Base-by-base conservation (phyloP, 805 yeast species). In the Zygosaccharomyces bailii region DNA sequence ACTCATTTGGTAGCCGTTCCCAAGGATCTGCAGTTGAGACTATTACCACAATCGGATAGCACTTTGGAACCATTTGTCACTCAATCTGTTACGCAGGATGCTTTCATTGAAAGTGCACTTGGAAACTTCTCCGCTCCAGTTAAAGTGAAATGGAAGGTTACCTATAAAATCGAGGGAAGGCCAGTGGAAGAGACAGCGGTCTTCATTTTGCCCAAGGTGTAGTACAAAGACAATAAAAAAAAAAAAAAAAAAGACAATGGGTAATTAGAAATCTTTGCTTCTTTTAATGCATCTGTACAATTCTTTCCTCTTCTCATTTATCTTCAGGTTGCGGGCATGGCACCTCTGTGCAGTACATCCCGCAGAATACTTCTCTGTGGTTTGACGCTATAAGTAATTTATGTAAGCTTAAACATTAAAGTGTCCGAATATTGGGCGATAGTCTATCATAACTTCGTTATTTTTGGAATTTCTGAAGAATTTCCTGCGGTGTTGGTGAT, bases 61-160 rank as follows among this genome's bases (percentile, higher is more conserved):
- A 56, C 62, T 23, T 56, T 86, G n/a, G 70, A 71, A 45, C 73
- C 78, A 2, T 71, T 70, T 43, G 70, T 68, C 37, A 63, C 60
- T 27, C 71, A 75, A 43, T 80, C 80, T 5, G 69, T 84, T 13
- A 63, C 69, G 4, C 93, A 86, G 63, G 70, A 49, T 24, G 61
- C 62, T 6, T 55, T 49, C 44, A 56, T 74, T 27, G 68, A 63
- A 24, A 63, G 62, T 30, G 68, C 69, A 0, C 16, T 45, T 1
- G 61, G 65, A 27, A 73, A 69, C 18, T 43, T 60, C 3, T 30
- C 48, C 4, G 62, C 65, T 10, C 67, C 70, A n/a, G 63, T 84
- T 53, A 86, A 84, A 63, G 71, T 87, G 46, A 84, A 86, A 63
- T 87, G 90, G 91, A 85, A 82, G 62, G 73, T 76, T 18, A 76